Percentiles rank a stretch among this genome's conserved stretches.
Evolutionary conservation across 352 stramenopile species (phyloP).

Genomic region (Phytophthora colocasiae): DNA sequence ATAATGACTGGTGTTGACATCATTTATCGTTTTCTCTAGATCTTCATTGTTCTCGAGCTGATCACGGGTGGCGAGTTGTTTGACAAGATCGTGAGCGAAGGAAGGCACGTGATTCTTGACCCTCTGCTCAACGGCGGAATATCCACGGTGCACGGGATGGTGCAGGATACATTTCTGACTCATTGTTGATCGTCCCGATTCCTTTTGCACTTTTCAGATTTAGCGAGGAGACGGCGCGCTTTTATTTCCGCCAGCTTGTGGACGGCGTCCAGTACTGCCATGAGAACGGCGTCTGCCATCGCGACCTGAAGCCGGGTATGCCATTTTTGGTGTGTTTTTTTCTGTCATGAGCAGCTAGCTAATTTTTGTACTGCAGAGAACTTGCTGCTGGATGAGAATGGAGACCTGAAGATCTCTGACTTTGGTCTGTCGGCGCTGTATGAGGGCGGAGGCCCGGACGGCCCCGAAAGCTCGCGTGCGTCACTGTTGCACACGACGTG

Average conservation of each 20-base stretch:
- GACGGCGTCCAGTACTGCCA: slow-evolving; percentile 98
- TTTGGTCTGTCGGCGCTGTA: slow-evolving; percentile 98
- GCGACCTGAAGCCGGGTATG: slow-evolving; percentile 95
- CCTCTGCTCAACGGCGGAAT: neutral
- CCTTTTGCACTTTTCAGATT: slow-evolving; percentile 61
- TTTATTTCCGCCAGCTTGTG: slow-evolving; percentile 99
- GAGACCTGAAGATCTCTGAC: slow-evolving; percentile 99
- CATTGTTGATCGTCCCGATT: slow-evolving; percentile 17
- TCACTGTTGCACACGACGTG: slow-evolving; percentile 96
- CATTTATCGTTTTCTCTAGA: slow-evolving; percentile 59
- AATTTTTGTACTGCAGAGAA: slow-evolving; percentile 78
- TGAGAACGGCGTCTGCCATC: slow-evolving; percentile 96
- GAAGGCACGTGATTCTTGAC: slow-evolving; percentile 52
- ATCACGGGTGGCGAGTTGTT: slow-evolving; percentile 92
- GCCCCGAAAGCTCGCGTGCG: slow-evolving; percentile 84
- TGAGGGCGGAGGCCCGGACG: slow-evolving; percentile 81
- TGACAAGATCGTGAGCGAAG: slow-evolving; percentile 97
- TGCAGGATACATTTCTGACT: slow-evolving; percentile 27
- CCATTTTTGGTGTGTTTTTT: neutral
- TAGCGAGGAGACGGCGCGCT: slow-evolving; percentile 95
- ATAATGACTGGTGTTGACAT: slow-evolving; percentile 5
- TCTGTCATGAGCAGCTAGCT: neutral
- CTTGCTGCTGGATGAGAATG: slow-evolving; percentile 95
- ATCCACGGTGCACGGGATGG: slow-evolving; percentile 16
- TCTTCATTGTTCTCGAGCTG: slow-evolving; percentile 96